phyloP scores from a whole-genome alignment of 2,329 filamentous ascomycete genomes.

The Chrysosporium keratinophilum region DNA sequence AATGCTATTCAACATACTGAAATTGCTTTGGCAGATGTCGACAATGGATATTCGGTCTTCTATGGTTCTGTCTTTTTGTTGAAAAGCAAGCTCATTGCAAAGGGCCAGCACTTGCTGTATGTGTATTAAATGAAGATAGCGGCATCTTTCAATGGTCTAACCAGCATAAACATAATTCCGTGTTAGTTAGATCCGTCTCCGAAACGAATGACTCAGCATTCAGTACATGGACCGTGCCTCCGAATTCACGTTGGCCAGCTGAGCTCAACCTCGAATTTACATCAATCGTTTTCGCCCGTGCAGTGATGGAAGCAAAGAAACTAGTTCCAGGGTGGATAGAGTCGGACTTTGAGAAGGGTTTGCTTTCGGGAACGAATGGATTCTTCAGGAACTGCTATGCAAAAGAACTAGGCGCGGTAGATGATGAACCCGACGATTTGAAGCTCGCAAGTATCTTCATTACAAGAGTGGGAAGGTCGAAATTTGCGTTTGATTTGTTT shows the following conservation, averaged over 20 bases:
- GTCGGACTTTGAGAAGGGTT: not conserved
- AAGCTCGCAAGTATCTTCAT: not conserved
- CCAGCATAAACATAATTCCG: not conserved
- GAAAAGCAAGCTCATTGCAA: not conserved
- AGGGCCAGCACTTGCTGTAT: conserved; percentile 1
- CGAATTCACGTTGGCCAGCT: not conserved
- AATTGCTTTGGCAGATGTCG: not conserved
- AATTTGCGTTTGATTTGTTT: not conserved
- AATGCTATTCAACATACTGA: not conserved
- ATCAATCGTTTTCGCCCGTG: not conserved
- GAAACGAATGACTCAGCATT: not conserved
- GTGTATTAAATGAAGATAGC: not conserved
- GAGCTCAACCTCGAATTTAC: not conserved
- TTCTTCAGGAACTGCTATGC: not conserved
- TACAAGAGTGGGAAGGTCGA: not conserved
- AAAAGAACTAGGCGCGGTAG: not conserved
- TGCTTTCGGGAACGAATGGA: not conserved
- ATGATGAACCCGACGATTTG: too few relatives aligned
- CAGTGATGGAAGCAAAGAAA: not conserved
- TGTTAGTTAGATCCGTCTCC: not conserved
- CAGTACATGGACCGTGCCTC: not conserved
- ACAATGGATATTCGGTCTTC: not conserved
- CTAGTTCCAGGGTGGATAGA: not conserved
- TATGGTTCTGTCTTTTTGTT: not conserved
- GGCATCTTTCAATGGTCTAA: not conserved